Evolutionary conservation across 2,329 filamentous ascomycete genomes (phyloP).

Genomic region (Trichoderma polysporum): DNA sequence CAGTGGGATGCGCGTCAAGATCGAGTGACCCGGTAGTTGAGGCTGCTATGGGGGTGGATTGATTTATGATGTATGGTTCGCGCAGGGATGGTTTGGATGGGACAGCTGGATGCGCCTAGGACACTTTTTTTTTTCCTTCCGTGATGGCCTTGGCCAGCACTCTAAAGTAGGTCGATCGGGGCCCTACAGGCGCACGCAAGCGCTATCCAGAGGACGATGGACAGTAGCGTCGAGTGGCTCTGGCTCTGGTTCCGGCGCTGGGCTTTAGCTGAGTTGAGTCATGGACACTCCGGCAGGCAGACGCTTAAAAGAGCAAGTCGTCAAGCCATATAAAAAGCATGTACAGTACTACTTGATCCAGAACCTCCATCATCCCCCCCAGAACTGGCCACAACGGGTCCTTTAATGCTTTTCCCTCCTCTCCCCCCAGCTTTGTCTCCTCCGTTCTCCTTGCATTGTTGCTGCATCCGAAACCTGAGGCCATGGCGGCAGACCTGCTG

Average conservation of each 20-base stretch:
- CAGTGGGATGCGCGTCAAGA: constrained; percentile 20
- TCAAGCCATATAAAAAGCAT: background rate
- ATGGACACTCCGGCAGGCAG: background rate
- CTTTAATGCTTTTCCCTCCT: background rate
- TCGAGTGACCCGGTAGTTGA: background rate
- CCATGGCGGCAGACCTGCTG: background rate
- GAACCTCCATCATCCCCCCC: background rate
- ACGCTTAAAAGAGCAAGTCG: background rate
- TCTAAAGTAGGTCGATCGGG: constrained; percentile 15
- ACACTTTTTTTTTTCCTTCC: constrained; percentile 21
- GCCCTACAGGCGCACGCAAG: background rate
- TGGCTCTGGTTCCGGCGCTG: background rate
- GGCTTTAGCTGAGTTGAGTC: constrained; percentile 1
- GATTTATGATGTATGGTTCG: constrained; percentile 2
- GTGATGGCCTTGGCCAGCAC: constrained; percentile 15
- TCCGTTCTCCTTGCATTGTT: constrained; percentile 12
- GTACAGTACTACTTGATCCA: background rate
- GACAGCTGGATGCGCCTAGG: constrained; percentile 19
- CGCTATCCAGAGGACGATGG: constrained; percentile 14
- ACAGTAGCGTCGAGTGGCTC: background rate
- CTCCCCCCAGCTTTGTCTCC: background rate
- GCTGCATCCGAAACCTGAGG: constrained; percentile 18
- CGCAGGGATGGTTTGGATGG: constrained; percentile 19
- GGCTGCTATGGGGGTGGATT: constrained; percentile 4
- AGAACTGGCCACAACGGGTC: background rate